Base-by-base conservation (phyloP, 1,284 basidiomycete genomes). In the Tilletiopsis washingtonensis region DNA sequence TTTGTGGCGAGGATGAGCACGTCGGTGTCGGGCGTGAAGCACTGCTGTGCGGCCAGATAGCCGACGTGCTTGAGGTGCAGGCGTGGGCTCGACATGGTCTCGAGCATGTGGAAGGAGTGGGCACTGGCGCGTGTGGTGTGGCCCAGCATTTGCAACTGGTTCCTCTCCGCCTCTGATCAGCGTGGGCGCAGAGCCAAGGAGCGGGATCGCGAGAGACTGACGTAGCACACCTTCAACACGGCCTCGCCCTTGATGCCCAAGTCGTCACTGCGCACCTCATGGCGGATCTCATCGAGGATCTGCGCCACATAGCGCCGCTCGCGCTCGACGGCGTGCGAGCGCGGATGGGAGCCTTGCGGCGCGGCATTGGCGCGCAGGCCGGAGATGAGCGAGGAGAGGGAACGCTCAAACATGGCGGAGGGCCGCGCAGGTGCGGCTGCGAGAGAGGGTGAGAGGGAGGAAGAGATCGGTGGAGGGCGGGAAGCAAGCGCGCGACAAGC, bases 1-100 rank as follows among this genome's bases (percentile, higher is more conserved):
- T 99, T 99, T 7, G 94, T 96, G 0, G 93, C 94, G 40, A 98
- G 81, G 80, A 99, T 96, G 20, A 97, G 82, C 34, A 98, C 93
- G 64, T 98, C 93, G 0, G 91, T 97, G 55, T 94, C 88, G 57
- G 88, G 82, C 25, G 84, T 81, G 74, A 98, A 98, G 0, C 90
- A 91, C 74, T 94, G 88, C 0, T 82, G 80, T 1, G 94, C 91
- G 1, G 88, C 94, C 14, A 98, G 83, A 75, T 99, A 98, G 14
- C 94, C 94, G 40, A 97, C 85, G 37, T 84, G 84, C 78, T 99
- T 99, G 61, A 94, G 80, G 75, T 97, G 90, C 63, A 85, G 84
- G 65, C 84, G 84, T 2, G 86, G 78, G 2, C 88, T 91, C 25
- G 90, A 91, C 94, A 98, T 98, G 67, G 93, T 88, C 71, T 99